Percentiles rank a stretch among this genome's conserved stretches.
These are phyloP conservation scores for Silene latifolia DNA, from an alignment of 148 eudicot species.

Conservation along the genomic window DNA sequence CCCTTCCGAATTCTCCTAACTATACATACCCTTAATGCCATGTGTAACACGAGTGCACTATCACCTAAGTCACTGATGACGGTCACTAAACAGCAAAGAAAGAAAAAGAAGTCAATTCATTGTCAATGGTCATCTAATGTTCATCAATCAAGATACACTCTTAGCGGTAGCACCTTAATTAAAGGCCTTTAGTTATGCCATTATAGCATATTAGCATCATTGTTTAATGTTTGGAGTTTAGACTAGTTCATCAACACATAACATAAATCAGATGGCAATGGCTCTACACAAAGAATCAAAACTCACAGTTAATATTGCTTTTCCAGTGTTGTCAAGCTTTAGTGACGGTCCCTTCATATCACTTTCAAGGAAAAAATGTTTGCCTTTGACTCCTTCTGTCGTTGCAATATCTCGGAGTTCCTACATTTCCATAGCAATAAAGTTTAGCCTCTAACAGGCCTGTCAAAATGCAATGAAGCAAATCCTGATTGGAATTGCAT, in stretches of 20 bases:
- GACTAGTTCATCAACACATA: constrained; percentile 1
- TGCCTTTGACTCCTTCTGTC: constrained; percentile 53
- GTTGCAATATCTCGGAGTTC: constrained; percentile 68
- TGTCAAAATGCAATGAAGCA: constrained; percentile 7
- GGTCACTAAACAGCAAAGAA: neutral
- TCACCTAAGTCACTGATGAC: neutral
- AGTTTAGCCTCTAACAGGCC: neutral
- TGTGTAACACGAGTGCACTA: neutral
- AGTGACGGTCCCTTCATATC: constrained; percentile 83
- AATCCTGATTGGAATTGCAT: neutral
- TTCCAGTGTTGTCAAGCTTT: constrained; percentile 90
- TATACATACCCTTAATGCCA: neutral
- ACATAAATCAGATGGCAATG: neutral
- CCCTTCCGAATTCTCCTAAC: too few relatives aligned
- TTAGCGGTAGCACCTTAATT: neutral
- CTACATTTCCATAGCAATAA: constrained; percentile 32
- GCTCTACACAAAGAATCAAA: neutral
- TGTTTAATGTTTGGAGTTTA: neutral
- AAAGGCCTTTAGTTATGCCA: neutral
- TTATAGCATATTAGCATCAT: neutral
- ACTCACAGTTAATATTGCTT: constrained; percentile 80
- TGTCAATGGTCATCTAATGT: neutral
- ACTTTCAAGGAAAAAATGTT: constrained; percentile 44
- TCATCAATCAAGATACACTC: neutral
- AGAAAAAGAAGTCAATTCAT: neutral